Evolutionary conservation across 75 land plant species (phyloP).

Genomic region (Sequoia sempervirens): DNA sequence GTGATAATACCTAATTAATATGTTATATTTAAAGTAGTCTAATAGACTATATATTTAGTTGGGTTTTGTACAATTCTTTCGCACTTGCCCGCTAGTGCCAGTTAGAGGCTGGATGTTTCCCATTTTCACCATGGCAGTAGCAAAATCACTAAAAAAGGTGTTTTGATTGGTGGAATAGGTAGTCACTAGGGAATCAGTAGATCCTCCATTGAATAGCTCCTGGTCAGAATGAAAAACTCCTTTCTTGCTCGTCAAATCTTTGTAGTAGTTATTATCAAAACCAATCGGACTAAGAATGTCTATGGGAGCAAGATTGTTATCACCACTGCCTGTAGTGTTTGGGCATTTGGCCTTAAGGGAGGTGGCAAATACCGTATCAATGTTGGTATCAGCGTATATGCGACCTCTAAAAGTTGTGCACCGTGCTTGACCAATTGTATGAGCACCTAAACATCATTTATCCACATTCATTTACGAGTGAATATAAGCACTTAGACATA

Average conservation of each 20-base stretch:
- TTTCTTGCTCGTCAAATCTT: constrained; percentile 12
- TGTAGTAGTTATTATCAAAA: constrained; percentile 34
- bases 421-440: constrained; percentile 41
- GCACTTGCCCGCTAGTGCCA: constrained; percentile 7
- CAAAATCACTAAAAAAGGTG: constrained; percentile 13
- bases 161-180: not conserved
- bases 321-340: not conserved
- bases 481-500: not conserved
- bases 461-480: not conserved
- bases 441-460: constrained; percentile 23
- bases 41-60: not conserved
- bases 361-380: constrained; percentile 7
- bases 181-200: constrained; percentile 4
- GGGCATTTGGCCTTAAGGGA: constrained; percentile 24
- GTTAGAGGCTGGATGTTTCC: constrained; percentile 15
- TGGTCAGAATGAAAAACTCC: constrained; percentile 37
- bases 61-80: constrained; percentile 1
- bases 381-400: constrained; percentile 25
- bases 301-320: constrained; percentile 13
- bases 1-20: no score
- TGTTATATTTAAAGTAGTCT: no score
- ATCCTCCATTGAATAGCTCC: constrained; percentile 14
- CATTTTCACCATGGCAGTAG: constrained; percentile 15
- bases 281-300: constrained; percentile 19
- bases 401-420: constrained; percentile 24